Base-by-base conservation (phyloP, 352 stramenopile genomes). In the Pythium rishiriense region DNA sequence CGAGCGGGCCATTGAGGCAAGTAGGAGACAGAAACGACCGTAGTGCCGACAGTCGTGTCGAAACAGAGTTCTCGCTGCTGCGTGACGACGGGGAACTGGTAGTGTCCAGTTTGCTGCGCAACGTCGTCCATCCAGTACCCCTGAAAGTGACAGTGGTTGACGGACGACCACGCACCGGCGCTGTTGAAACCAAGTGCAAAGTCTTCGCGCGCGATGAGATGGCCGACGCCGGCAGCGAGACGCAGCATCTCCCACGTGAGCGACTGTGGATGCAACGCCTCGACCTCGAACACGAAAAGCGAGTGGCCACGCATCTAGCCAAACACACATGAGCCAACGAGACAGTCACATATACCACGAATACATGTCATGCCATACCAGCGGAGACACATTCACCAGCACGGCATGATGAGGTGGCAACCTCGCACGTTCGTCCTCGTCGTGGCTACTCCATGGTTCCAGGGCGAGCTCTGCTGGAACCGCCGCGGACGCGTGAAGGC, bases 71-170 rank as follows among this genome's bases (percentile, higher is more conserved):
- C 22, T 58, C 78, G 58, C 4, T n/a, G 24, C 43, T 91, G 80
- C 10, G 11, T 25, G 1, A 62, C 51, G 35, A 93, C 45, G 5
- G 79, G 78, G 50, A 93, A 82, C 48, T 64, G 76, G 4, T 53
- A 3, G n/a, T 6, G 24, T 15, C 33, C 37, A 46, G 9, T 17
- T 11, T 15, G 39, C 47, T 58, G 31, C 14, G 41, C 14, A 0
- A 70, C 25, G 12, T 74, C 50, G 47, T 69, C 33, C 35, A 84
- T 76, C 59, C 86, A 88, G 33, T 81, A 88, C 0, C 74, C 76
- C 65, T 93, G 84, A 4, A 91, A 76, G 33, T 93, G 84, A 47
- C 86, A 84, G 54, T 93, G 81, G 49, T 91, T 88, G 11, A 93
- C 84, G 4, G 81, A 91, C 10, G 84, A 88, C 84, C 84, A 93